Percentiles rank a stretch among this genome's conserved stretches.
These are phyloP conservation scores for Claviceps capensis DNA, from an alignment of 2,329 filamentous ascomycete species.

Conservation along the genomic window DNA sequence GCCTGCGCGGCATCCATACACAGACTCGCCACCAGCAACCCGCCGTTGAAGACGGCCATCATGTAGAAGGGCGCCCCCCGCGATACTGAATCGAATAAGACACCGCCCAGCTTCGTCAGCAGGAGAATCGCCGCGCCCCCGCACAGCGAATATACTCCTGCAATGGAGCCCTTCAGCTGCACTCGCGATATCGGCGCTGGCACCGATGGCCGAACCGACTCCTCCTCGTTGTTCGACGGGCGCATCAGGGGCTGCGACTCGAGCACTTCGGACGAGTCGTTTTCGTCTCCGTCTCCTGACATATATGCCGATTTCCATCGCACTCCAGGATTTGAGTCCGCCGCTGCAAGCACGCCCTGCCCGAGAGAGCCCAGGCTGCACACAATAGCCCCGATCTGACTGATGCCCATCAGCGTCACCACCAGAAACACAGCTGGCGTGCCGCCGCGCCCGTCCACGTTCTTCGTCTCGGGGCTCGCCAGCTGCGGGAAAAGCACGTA, in stretches of 20 bases:
- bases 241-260: conserved; percentile 27
- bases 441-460: conserved; percentile 52
- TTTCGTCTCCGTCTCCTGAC: conserved; percentile 17
- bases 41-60: conserved; percentile 76
- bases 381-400: conserved; percentile 92
- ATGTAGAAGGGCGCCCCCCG: conserved; percentile 81
- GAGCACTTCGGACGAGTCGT: conserved; percentile 23
- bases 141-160: conserved; percentile 83
- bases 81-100: conserved; percentile 64
- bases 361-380: conserved; percentile 85
- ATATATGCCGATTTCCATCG: conserved; percentile 14
- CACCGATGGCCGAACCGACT: not conserved
- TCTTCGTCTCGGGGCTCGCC: conserved; percentile 57
- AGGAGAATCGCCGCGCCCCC: conserved; percentile 83
- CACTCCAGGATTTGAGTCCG: conserved; percentile 20
- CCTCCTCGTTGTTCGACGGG: conserved; percentile 15
- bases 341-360: conserved; percentile 54
- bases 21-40: conserved; percentile 48
- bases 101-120: conserved; percentile 81
- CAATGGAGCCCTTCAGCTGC: conserved; percentile 79
- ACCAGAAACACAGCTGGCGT: conserved; percentile 58
- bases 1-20: conserved; percentile 33
- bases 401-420: conserved; percentile 71
- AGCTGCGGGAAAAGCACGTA: conserved; percentile 68
- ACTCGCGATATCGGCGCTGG: conserved; percentile 30